Evolutionary conservation across 1,284 basidiomycete species (phyloP).

Genomic region (Flammula alnicola): DNA sequence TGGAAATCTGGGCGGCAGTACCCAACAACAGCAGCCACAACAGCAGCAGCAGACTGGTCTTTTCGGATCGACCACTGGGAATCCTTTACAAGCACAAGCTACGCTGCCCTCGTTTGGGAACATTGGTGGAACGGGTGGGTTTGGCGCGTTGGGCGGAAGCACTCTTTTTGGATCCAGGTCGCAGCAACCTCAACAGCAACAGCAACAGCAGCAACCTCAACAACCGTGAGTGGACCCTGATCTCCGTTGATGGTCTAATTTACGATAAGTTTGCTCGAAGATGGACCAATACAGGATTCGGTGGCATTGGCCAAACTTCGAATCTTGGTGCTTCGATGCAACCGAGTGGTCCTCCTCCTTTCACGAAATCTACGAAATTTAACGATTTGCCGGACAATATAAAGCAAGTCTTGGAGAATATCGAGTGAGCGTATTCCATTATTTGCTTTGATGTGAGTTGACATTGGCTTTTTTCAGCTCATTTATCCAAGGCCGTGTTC

Average conservation of each 20-base stretch:
- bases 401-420: slow-evolving; percentile 65
- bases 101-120: slow-evolving; percentile 33
- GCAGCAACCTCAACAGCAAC: slow-evolving; percentile 40
- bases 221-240: slow-evolving; percentile 10
- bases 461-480: slow-evolving; percentile 44
- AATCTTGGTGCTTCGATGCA: slow-evolving; percentile 12
- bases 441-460: neutral
- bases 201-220: too few relatives aligned
- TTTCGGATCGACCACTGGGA: slow-evolving; percentile 29
- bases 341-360: slow-evolving; percentile 46
- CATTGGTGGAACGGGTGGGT: slow-evolving; percentile 13
- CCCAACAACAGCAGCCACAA: slow-evolving; percentile 24
- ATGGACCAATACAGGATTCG: slow-evolving; percentile 5
- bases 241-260: neutral
- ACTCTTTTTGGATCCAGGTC: slow-evolving; percentile 46
- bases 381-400: slow-evolving; percentile 79
- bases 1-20: slow-evolving; percentile 8
- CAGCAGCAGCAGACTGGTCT: slow-evolving; percentile 19
- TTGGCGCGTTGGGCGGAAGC: slow-evolving; percentile 26
- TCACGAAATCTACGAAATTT: slow-evolving; percentile 78
- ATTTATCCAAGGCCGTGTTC: slow-evolving; percentile 76
- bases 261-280: neutral
- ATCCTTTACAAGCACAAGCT: slow-evolving; percentile 38
- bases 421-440: slow-evolving; percentile 65
- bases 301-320: slow-evolving; percentile 10